phyloP scores from a whole-genome alignment of 2,329 filamentous ascomycete genomes.

The Colletotrichum falcatum region DNA sequence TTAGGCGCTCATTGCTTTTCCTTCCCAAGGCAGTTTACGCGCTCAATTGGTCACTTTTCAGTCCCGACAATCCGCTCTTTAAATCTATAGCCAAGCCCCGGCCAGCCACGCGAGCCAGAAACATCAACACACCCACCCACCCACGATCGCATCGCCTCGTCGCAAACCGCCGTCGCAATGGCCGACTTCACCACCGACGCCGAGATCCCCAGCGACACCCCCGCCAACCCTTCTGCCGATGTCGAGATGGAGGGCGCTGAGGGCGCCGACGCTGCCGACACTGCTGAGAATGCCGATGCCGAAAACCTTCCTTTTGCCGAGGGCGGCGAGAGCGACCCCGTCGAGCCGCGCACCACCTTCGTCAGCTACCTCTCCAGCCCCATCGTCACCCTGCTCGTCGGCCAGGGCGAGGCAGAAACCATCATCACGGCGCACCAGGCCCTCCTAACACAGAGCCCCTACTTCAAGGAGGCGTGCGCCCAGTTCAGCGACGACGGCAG shows the following conservation, averaged over 20 bases:
- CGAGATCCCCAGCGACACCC: slow-evolving; percentile 46
- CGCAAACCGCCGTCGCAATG: slow-evolving; percentile 37
- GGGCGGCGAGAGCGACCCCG: slow-evolving; percentile 49
- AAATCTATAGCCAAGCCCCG: neutral
- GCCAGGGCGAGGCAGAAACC: slow-evolving; percentile 68
- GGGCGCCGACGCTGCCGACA: slow-evolving; percentile 43
- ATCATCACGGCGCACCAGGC: slow-evolving; percentile 83
- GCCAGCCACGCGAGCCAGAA: neutral
- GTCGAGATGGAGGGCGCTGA: slow-evolving; percentile 54
- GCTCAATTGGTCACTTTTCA: neutral
- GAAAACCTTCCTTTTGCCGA: slow-evolving; percentile 55
- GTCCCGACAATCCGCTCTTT: neutral
- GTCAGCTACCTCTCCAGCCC: slow-evolving; percentile 75
- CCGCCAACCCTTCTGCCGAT: slow-evolving; percentile 49
- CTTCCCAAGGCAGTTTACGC: neutral
- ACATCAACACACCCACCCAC: neutral
- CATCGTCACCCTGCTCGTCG: slow-evolving; percentile 75
- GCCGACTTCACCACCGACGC: slow-evolving; percentile 41
- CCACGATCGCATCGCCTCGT: neutral
- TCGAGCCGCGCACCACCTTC: slow-evolving; percentile 58
- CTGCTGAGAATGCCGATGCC: slow-evolving; percentile 47
- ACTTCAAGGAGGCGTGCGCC: slow-evolving; percentile 73
- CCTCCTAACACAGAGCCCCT: slow-evolving; percentile 80
- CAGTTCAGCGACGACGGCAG: slow-evolving; percentile 71
- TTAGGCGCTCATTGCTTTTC: slow-evolving; percentile 18